Percentiles rank a stretch among this genome's conserved stretches.
Conservation (phyloP, 495 filamentous ascomycete genomes). For the Aspergillus coremiiformis region DNA sequence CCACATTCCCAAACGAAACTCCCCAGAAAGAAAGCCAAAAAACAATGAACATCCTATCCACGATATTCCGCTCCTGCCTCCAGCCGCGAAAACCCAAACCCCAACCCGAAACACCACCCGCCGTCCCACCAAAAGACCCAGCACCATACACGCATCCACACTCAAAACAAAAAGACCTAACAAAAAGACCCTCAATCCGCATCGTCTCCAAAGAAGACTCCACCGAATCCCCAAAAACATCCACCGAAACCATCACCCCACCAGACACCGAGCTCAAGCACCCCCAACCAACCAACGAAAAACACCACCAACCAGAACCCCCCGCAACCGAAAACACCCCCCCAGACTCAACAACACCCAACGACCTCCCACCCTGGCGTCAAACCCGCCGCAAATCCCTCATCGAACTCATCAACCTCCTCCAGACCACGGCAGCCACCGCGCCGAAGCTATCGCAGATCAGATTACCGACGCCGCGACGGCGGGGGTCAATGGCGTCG, state of each 20-base stretch:
- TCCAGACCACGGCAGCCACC: slow-evolving; percentile 3
- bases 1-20: neutral
- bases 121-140: neutral
- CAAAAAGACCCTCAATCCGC: neutral
- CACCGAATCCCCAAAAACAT: no score
- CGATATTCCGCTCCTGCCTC: slow-evolving; percentile 10
- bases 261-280: no score
- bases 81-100: neutral
- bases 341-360: neutral
- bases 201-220: neutral
- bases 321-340: slow-evolving; percentile 10
- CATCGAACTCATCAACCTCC: slow-evolving; percentile 17
- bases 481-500: neutral
- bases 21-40: neutral
- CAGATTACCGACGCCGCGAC: neutral
- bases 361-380: slow-evolving; percentile 8
- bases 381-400: slow-evolving; percentile 18
- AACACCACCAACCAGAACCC: neutral
- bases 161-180: neutral
- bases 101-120: neutral
- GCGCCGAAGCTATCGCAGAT: slow-evolving; percentile 4
- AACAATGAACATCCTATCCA: slow-evolving; percentile 3
- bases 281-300: neutral
- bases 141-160: neutral
- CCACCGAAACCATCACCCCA: no score